Evolutionary conservation across 2,329 filamentous ascomycete genomes (phyloP).

Genomic region (Onygenales sp.): DNA sequence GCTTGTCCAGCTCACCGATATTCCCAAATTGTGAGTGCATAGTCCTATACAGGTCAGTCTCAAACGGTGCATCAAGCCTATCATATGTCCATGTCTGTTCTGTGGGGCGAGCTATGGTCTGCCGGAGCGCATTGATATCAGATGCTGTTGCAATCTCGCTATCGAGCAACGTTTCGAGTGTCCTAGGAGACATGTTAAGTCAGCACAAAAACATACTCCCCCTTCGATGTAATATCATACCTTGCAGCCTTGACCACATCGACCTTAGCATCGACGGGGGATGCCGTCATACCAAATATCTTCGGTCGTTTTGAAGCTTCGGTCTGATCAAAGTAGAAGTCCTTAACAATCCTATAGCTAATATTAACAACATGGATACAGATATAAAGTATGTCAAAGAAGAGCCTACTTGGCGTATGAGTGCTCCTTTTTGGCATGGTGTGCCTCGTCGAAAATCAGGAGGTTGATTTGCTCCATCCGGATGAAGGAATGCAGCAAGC

Average conservation of each 20-base stretch:
- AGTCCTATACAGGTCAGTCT: slow-evolving; percentile 55
- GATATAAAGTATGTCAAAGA: background rate
- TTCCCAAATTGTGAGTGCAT: slow-evolving; percentile 47
- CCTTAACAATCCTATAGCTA: slow-evolving; percentile 61
- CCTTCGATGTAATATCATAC: slow-evolving; percentile 14
- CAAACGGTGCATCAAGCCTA: slow-evolving; percentile 41
- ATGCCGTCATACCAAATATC: slow-evolving; percentile 94
- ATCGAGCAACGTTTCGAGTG: slow-evolving; percentile 68
- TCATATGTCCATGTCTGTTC: slow-evolving; percentile 53
- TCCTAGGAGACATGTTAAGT: slow-evolving; percentile 25
- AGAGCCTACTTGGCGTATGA: slow-evolving; percentile 58
- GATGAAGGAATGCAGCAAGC: slow-evolving; percentile 69
- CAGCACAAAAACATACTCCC: background rate
- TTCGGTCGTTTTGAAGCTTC: slow-evolving; percentile 50
- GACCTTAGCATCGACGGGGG: slow-evolving; percentile 74
- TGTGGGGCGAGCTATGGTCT: slow-evolving; percentile 49
- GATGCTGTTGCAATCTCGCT: slow-evolving; percentile 72
- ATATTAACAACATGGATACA: slow-evolving; percentile 6
- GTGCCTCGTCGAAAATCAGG: slow-evolving; percentile 89
- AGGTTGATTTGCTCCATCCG: slow-evolving; percentile 77
- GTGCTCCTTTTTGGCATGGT: slow-evolving; percentile 91
- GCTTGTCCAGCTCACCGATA: slow-evolving; percentile 42
- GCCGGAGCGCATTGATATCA: slow-evolving; percentile 50
- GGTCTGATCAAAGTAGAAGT: slow-evolving; percentile 58
- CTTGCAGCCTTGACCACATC: slow-evolving; percentile 61